Evolutionary conservation across 1,284 basidiomycete species (phyloP), one percentile per base, ranked within the genome.

Genomic region (Ustanciosporium gigantosporum): DNA sequence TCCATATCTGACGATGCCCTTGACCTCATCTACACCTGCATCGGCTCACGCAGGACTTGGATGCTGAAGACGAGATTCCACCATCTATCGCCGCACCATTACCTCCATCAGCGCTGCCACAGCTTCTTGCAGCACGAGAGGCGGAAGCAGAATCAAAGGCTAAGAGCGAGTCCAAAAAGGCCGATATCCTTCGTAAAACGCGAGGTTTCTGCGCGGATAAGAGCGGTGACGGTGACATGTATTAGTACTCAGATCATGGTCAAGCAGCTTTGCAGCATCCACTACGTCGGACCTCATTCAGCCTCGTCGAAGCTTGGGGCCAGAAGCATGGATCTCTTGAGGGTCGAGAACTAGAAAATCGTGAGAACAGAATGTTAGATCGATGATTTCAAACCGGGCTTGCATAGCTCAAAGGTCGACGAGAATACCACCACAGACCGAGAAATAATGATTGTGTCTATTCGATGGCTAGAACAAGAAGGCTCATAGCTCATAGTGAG

Each of bases 161-260:
- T 37, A 62, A 62, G 45, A 62, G 52, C 53, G 72, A 76, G 44
- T 42, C 59, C 36, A 50, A 65, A 40, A 64, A 70, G 64, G 65
- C 61, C 13, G 68, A 70, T 31, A 48, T 74, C 17, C 55, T 76
- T 16, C 67, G 67, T 17, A 44, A 46, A 40, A 51, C 68, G 24
- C 38, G 53, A 23, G 74, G 74, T 17, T 76, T 76, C 41, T 76
- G 68, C 23, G 70, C 66, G 11, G 74, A 64, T 46, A 64, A 76
- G 46, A 73, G 74, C 43, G 69, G 67, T 27, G 73, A 75, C 27
- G 73, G 73, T 22, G 73, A 75, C 46, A 69, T 59, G 51, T 75
- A 75, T 58, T 75, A 55, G 36, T 23, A 6, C 32, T 19, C 27
- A n/a, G n/a, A n/a, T n/a, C n/a, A n/a, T n/a, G n/a, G n/a, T n/a